phyloP scores from a whole-genome alignment of 305 asterid genomes.

The Caryopteris hybrid region DNA sequence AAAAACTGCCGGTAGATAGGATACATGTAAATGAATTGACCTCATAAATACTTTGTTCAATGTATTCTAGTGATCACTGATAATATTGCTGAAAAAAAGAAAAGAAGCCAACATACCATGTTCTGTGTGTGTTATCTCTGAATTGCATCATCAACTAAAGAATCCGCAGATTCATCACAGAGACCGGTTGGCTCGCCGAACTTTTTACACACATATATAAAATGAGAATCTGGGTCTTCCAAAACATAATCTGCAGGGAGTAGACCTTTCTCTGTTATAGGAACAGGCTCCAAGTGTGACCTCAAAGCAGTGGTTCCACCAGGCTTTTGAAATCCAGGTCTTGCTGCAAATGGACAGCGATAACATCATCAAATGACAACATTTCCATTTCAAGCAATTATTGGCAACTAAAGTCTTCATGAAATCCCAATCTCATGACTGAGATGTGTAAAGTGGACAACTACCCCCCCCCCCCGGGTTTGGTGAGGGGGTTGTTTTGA shows the following conservation, averaged over 20 bases:
- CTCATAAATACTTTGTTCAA: not conserved
- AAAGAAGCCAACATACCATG: constrained; percentile 8
- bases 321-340: constrained; percentile 78
- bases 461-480: too few species aligned
- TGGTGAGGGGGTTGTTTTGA: too few species aligned
- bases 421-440: not conserved
- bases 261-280: constrained; percentile 63
- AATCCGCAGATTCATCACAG: constrained; percentile 14
- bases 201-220: constrained; percentile 73
- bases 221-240: constrained; percentile 96
- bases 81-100: not conserved
- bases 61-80: not conserved
- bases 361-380: not conserved
- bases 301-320: constrained; percentile 37
- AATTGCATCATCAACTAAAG: constrained; percentile 28
- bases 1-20: not conserved
- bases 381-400: constrained; percentile 1
- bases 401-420: not conserved
- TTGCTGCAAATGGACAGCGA: constrained; percentile 54
- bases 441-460: too few species aligned
- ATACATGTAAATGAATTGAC: not conserved
- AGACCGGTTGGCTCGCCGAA: constrained; percentile 27
- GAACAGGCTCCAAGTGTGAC: constrained; percentile 61
- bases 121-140: constrained; percentile 20
- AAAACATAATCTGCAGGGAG: constrained; percentile 61